Base-by-base conservation (phyloP, 176 grass and related monocot species). In the Aegilops speltoides region DNA sequence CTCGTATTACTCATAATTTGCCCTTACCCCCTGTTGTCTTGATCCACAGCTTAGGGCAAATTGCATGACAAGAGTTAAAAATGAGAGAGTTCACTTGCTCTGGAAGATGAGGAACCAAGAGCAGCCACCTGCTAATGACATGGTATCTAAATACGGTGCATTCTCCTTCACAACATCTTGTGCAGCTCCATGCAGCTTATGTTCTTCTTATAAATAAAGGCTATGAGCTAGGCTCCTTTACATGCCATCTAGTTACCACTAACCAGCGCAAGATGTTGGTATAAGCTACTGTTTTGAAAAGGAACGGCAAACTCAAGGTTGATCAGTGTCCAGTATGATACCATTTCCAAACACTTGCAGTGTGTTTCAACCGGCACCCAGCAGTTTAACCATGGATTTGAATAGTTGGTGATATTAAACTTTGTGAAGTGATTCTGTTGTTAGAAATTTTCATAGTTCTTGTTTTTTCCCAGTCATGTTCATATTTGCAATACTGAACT, bases 81-180 rank as follows among this genome's bases (percentile, higher is more conserved):
- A 85, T 68, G 93, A 98, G 69, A 88, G 94, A 85, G 85, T 61
- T 4, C 84, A 88, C 46, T 90, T 96, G 84, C 93, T 98, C 34
- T 91, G 91, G 93, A 98, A 89, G 73, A 83, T 85, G 76, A 98
- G 93, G 87, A 81, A 64, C 43, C 83, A 84, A 54, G 71, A 36
- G 34, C 37, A 11, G 14, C 56, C 88, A 56, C 75, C 93, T 80
- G 60, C 75, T 17, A 81, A 84, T 71, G 84, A 89, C 79, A 92
- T 90, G 96, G 96, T 98, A 91, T 89, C 15, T 41, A 80, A 36
- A 20, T 52, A 15, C 7, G 16, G 8, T 40, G 13, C 23, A 73
- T 32, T 60, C 22, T 33, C 29, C 57, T 52, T 43, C 8, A 13
- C n/a, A 36, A 38, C 0, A 73, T 76, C 32, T 32, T 54, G 19